phyloP scores from a whole-genome alignment of 768 basidiomycete species.

The Xerocomus spinulosus region DNA sequence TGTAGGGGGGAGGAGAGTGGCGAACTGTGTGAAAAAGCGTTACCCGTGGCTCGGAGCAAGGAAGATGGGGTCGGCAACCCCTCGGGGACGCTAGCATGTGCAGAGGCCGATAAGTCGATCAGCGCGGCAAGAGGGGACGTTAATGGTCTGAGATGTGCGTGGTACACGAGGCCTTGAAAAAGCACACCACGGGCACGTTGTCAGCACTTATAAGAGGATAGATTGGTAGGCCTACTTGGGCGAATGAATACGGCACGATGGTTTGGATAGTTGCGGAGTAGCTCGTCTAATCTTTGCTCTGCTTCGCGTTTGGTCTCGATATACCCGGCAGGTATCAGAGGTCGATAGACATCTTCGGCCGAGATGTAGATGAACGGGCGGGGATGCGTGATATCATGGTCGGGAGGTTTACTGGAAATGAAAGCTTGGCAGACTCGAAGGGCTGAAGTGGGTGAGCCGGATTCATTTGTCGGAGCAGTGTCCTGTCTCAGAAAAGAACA shows the following conservation, averaged over 20 bases:
- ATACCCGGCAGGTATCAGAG: conserved; percentile 79
- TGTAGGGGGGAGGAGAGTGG: conserved; percentile 46
- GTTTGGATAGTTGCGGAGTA: conserved; percentile 40
- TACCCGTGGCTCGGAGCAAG: conserved; percentile 51
- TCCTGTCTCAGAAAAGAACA: conserved; percentile 23
- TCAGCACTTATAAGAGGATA: conserved; percentile 7
- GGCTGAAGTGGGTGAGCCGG: conserved; percentile 38
- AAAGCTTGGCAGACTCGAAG: conserved; percentile 77
- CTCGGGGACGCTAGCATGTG: conserved; percentile 59
- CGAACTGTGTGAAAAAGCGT: conserved; percentile 31
- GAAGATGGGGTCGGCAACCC: conserved; percentile 61
- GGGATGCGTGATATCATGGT: conserved; percentile 24
- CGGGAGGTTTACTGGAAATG: conserved; percentile 39
- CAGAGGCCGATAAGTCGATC: conserved; percentile 71
- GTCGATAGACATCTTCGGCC: conserved; percentile 82
- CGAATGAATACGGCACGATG: conserved; percentile 79
- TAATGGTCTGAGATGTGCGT: conserved; percentile 88
- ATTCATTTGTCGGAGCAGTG: conserved; percentile 8
- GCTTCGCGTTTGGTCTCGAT: conserved; percentile 94
- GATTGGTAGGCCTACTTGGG: conserved; percentile 60
- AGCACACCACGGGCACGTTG: conserved; percentile 4
- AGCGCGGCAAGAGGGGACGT: conserved; percentile 81
- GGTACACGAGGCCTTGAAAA: conserved; percentile 83
- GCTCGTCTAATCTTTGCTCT: conserved; percentile 60
- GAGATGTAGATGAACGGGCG: conserved; percentile 92